A percentile compares a stretch with the other conserved stretches of the same genome.
Evolutionary conservation across 108 stramenopile species (phyloP).

Genomic region (Nannochloropsis salina): DNA sequence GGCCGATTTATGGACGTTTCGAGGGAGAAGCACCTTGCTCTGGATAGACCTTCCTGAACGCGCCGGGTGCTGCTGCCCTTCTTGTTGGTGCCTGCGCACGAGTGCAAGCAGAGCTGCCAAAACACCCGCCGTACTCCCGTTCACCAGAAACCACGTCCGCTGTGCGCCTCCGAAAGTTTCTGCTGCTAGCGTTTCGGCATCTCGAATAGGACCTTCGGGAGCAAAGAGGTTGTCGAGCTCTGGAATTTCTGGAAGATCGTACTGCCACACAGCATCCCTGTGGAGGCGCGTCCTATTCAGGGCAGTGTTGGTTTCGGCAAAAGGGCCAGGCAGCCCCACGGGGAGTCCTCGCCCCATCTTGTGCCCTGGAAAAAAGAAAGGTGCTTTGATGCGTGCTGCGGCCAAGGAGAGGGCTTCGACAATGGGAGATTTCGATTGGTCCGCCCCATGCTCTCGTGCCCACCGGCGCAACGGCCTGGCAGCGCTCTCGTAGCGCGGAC

Average conservation of each 20-base stretch:
- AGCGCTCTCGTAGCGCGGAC: no score
- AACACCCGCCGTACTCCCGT: conserved; percentile 52
- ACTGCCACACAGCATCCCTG: conserved; percentile 23
- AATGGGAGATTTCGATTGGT: conserved; percentile 39
- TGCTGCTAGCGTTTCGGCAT: conserved; percentile 40
- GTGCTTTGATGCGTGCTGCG: conserved; percentile 30
- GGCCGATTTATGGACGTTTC: conserved; percentile 41
- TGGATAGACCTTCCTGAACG: conserved; percentile 21
- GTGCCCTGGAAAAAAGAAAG: conserved; percentile 46
- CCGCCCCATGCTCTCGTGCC: background rate
- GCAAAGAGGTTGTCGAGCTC: conserved; percentile 55
- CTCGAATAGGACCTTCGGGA: conserved; percentile 45
- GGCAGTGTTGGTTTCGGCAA: background rate
- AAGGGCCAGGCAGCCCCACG: background rate
- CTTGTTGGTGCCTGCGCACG: conserved; percentile 35
- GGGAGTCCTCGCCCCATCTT: conserved; percentile 39
- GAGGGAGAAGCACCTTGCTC: conserved; percentile 28
- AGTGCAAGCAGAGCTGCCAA: conserved; percentile 48
- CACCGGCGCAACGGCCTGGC: background rate
- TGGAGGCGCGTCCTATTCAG: conserved; percentile 26
- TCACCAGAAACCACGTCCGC: conserved; percentile 50
- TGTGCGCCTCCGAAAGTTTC: conserved; percentile 35
- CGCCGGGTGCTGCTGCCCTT: background rate
- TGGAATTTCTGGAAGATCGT: conserved; percentile 52
- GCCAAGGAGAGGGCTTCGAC: conserved; percentile 40